These are phyloP conservation scores for Leccinum rimulosum DNA, from an alignment of 768 basidiomycete species.

Conservation along the genomic window DNA sequence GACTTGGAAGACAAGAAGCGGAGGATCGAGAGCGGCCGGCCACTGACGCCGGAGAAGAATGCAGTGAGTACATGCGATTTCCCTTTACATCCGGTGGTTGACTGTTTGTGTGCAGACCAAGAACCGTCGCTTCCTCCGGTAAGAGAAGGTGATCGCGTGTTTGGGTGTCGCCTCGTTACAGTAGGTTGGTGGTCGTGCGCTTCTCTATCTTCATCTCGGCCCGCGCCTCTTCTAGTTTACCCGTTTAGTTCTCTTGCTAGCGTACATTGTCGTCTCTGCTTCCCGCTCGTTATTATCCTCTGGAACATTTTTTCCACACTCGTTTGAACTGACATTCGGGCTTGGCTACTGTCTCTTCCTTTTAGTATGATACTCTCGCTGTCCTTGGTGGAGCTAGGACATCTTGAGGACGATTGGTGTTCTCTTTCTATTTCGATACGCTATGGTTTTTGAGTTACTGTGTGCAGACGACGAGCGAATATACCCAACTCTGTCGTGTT, in stretches of 20 bases:
- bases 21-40: slow-evolving; percentile 90
- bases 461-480: slow-evolving; percentile 21
- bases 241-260: slow-evolving; percentile 39
- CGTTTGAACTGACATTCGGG: slow-evolving; percentile 57
- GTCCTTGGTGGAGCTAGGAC: slow-evolving; percentile 34
- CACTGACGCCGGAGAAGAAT: slow-evolving; percentile 92
- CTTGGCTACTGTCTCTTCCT: slow-evolving; percentile 43
- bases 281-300: slow-evolving; percentile 29
- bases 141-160: slow-evolving; percentile 14
- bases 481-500: slow-evolving; percentile 34
- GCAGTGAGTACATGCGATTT: slow-evolving; percentile 51
- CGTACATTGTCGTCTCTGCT: slow-evolving; percentile 40
- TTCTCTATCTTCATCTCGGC: slow-evolving; percentile 25
- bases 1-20: slow-evolving; percentile 99
- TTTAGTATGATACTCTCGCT: slow-evolving; percentile 48
- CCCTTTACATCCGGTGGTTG: slow-evolving; percentile 5
- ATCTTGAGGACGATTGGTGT: slow-evolving; percentile 24
- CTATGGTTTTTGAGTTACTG: slow-evolving; percentile 12
- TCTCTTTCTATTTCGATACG: slow-evolving; percentile 8
- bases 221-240: slow-evolving; percentile 37
- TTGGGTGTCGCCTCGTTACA: slow-evolving; percentile 28
- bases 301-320: slow-evolving; percentile 52
- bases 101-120: slow-evolving; percentile 28
- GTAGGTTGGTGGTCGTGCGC: slow-evolving; percentile 28
- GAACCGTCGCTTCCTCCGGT: slow-evolving; percentile 37